Evolutionary conservation across 129 eudicot genomes (phyloP).

Genomic region (Saussurea involucrata): DNA sequence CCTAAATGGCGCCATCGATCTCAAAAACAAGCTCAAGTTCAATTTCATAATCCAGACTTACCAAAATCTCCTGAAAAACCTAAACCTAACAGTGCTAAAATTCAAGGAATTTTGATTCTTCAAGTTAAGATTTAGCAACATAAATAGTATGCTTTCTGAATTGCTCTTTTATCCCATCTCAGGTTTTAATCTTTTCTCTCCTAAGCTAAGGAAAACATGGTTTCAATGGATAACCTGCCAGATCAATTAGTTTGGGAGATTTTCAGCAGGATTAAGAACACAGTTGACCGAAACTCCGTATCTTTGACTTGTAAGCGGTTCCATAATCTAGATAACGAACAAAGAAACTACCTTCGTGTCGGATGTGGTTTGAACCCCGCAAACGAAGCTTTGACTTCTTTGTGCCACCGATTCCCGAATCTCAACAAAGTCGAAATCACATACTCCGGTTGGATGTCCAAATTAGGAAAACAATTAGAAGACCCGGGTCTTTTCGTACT

Average conservation of each 20-base stretch:
- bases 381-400: conserved; percentile 48
- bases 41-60: background rate
- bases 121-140: background rate
- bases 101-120: background rate
- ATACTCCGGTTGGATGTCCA: conserved; percentile 87
- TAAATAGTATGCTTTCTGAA: background rate
- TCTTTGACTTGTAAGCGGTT: conserved; percentile 68
- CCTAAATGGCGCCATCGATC: background rate
- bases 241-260: conserved; percentile 69
- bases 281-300: conserved; percentile 50
- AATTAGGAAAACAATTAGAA: conserved; percentile 66
- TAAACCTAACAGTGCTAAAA: background rate
- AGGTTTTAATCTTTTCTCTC: conserved; percentile 16
- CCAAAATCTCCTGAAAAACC: background rate
- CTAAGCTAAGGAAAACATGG: conserved; percentile 3
- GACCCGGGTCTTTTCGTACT: conserved; percentile 62
- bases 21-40: background rate
- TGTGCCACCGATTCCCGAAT: conserved; percentile 65
- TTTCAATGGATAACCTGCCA: conserved; percentile 66
- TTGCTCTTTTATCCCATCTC: conserved; percentile 18
- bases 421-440: conserved; percentile 61
- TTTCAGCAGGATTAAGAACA: conserved; percentile 40
- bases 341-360: conserved; percentile 52
- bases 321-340: conserved; percentile 58
- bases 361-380: conserved; percentile 87